phyloP scores from a whole-genome alignment of 495 filamentous ascomycete genomes.

The Penicillium manginii region DNA sequence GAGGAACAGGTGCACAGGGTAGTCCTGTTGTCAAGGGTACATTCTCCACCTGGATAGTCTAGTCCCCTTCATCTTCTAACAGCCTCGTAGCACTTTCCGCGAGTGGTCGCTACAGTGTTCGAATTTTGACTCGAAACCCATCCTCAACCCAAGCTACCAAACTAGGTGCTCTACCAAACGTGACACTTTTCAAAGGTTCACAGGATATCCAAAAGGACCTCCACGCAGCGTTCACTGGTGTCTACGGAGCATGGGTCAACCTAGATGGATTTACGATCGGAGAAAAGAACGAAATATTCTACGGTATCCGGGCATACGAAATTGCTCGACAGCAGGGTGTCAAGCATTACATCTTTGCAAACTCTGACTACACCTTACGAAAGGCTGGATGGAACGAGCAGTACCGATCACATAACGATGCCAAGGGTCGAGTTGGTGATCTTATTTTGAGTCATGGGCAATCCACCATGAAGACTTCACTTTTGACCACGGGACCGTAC shows the following conservation, averaged over 20 bases:
- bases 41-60: background rate
- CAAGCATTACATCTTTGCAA: constrained; percentile 56
- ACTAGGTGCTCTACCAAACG: constrained; percentile 41
- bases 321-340: constrained; percentile 54
- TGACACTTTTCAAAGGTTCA: constrained; percentile 49
- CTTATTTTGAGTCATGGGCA: constrained; percentile 47
- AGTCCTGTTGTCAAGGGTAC: constrained; percentile 7
- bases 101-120: constrained; percentile 36
- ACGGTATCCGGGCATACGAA: constrained; percentile 58
- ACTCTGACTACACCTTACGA: constrained; percentile 42
- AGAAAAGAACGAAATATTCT: constrained; percentile 58
- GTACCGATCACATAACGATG: constrained; percentile 59
- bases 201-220: constrained; percentile 51
- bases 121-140: constrained; percentile 52
- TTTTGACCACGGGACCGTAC: background rate
- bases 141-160: constrained; percentile 40
- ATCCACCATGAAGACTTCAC: background rate
- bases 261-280: constrained; percentile 57
- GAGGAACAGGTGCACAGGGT: constrained; percentile 16
- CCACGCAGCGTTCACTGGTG: constrained; percentile 40
- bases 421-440: constrained; percentile 53
- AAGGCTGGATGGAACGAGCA: constrained; percentile 30
- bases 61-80: background rate
- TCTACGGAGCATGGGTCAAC: constrained; percentile 58
- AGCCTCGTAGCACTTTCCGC: background rate